Conservation (phyloP, 2,329 filamentous ascomycete species). For the Herpomyces periplanetae region DNA sequence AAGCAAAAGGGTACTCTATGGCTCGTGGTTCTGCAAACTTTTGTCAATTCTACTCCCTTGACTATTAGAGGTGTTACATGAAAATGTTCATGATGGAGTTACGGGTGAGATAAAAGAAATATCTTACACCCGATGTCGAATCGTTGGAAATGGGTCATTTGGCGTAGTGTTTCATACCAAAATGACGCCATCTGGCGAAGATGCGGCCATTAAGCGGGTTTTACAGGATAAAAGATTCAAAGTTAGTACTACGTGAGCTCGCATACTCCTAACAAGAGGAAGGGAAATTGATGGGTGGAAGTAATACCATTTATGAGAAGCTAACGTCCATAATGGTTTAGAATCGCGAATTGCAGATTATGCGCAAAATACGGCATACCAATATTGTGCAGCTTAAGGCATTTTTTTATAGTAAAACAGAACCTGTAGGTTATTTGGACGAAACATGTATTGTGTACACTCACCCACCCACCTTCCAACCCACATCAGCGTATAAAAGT, state of each 20-base stretch:
- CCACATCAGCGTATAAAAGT: not conserved
- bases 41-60: no score
- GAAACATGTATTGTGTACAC: conserved; percentile 4
- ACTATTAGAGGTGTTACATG: conserved; percentile 95
- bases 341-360: conserved; percentile 97
- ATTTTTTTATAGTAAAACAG: conserved; percentile 97
- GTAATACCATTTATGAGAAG: conserved; percentile 2
- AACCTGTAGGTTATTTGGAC: conserved; percentile 25
- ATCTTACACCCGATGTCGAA: conserved; percentile 97
- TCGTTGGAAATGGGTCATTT: conserved; percentile 93
- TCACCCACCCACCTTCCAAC: conserved; percentile 4
- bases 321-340: conserved; percentile 10
- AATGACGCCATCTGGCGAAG: conserved; percentile 80
- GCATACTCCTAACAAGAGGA: conserved; percentile 1
- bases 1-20: no score
- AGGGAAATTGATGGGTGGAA: not conserved
- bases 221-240: conserved; percentile 98
- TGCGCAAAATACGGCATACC: conserved; percentile 92
- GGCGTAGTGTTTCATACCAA: conserved; percentile 98
- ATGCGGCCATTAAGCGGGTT: conserved; percentile 94
- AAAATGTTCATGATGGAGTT: conserved; percentile 92
- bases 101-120: conserved; percentile 87
- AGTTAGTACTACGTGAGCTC: conserved; percentile 13
- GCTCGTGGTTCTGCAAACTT: no score
- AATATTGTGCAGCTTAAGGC: conserved; percentile 97